Conservation (phyloP, 176 grass and related monocot genomes). For the Metroxylon sagu region DNA sequence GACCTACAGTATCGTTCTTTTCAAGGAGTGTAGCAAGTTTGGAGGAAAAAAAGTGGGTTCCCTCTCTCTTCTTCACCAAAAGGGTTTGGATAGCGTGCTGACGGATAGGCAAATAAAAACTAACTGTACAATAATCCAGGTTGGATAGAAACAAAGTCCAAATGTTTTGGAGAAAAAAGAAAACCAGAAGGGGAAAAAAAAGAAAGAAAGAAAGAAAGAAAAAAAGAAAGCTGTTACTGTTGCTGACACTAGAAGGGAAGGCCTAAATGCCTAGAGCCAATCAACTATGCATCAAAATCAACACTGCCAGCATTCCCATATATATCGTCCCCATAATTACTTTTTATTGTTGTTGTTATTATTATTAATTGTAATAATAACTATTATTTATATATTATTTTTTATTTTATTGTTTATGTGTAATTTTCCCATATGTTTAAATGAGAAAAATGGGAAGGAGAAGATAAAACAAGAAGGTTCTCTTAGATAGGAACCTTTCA, state of each 20-base stretch:
- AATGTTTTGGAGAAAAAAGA: not conserved
- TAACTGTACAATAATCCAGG: conserved; percentile 5
- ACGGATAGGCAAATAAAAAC: not conserved
- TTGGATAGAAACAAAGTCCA: conserved; percentile 7
- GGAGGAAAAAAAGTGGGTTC: conserved; percentile 15
- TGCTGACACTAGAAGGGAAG: conserved; percentile 11
- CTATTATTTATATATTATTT: not conserved
- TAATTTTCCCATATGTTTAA: not conserved
- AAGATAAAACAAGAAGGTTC: not conserved
- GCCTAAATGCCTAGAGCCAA: conserved; percentile 42
- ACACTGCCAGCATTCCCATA: conserved; percentile 35
- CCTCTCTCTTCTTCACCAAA: not conserved
- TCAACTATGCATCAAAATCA: conserved; percentile 42
- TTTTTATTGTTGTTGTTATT: conserved; percentile 37
- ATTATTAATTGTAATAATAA: not conserved
- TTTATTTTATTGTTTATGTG: conserved; percentile 21
- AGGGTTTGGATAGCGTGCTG: too few species aligned
- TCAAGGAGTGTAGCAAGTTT: conserved; percentile 33
- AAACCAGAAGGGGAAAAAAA: not conserved
- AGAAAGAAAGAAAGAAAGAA: not conserved
- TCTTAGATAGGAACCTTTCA: not conserved
- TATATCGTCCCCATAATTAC: conserved; percentile 40
- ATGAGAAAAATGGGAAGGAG: not conserved
- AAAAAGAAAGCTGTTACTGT: conserved; percentile 13
- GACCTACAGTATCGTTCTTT: conserved; percentile 36